phyloP scores from a whole-genome alignment of 345 rosid species.

The Gossypium mustelinum region DNA sequence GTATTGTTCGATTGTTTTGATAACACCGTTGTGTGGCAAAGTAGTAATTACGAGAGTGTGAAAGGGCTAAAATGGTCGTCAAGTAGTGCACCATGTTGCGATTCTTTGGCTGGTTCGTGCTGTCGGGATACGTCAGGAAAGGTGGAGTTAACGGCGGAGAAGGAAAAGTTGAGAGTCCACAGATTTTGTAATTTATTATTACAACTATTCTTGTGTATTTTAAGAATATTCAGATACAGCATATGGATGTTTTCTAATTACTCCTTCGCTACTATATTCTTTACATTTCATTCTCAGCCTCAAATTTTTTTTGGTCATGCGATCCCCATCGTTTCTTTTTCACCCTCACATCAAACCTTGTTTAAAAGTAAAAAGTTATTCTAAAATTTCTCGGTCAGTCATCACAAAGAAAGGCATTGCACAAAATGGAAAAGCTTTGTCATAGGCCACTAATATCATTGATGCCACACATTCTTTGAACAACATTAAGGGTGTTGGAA shows the following conservation, averaged over 20 bases:
- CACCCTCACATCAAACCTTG: not conserved
- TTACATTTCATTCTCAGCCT: not conserved
- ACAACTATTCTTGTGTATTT: slow-evolving; percentile 6
- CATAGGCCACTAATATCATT: not conserved
- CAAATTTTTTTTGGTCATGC: not conserved
- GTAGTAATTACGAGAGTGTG: not conserved
- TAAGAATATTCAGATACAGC: slow-evolving; percentile 20
- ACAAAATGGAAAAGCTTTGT: not conserved
- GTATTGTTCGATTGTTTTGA: not conserved
- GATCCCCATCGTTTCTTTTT: not conserved
- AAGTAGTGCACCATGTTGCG: not conserved
- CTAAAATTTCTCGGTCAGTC: not conserved
- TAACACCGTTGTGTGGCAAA: slow-evolving; percentile 6
- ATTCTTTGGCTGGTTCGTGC: slow-evolving; percentile 5
- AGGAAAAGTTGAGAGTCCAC: slow-evolving; percentile 1
- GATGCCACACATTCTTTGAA: not conserved
- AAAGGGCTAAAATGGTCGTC: not conserved
- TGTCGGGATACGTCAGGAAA: slow-evolving; percentile 14
- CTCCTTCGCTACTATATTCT: not conserved
- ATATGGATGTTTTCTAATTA: not conserved
- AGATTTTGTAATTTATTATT: slow-evolving; percentile 19
- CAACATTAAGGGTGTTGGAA: no score
- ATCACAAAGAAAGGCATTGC: not conserved
- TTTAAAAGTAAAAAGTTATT: not conserved
- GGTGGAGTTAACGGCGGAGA: slow-evolving; percentile 23